phyloP scores from a whole-genome alignment of 2,329 filamentous ascomycete genomes.

The Neocucurbitaria cava region DNA sequence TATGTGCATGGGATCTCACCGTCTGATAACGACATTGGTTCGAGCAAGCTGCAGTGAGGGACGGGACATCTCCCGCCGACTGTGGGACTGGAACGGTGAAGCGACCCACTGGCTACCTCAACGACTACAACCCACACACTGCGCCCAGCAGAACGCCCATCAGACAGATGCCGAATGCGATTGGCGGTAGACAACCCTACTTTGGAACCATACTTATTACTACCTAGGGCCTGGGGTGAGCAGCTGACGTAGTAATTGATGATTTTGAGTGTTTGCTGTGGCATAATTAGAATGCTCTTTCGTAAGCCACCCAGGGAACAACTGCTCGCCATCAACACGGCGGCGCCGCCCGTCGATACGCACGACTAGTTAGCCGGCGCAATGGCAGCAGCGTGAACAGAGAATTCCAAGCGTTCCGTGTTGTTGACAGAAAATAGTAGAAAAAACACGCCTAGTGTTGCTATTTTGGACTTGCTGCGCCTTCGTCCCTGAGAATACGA shows the following conservation, averaged over 20 bases:
- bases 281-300: conserved; percentile 30
- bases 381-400: conserved; percentile 23
- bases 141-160: neutral
- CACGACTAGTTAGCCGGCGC: conserved; percentile 20
- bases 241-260: conserved; percentile 28
- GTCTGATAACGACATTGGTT: conserved; percentile 29
- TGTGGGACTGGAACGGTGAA: conserved; percentile 4
- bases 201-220: conserved; percentile 4
- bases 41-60: neutral
- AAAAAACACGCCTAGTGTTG: conserved; percentile 32
- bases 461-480: conserved; percentile 47
- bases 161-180: conserved; percentile 14
- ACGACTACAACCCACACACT: neutral
- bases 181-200: conserved; percentile 16
- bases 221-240: conserved; percentile 6
- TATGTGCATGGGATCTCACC: conserved; percentile 23
- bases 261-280: conserved; percentile 16
- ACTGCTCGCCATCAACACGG: conserved; percentile 17
- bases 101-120: too few relatives aligned
- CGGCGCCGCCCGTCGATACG: conserved; percentile 15
- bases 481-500: conserved; percentile 33
- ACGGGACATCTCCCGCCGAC: neutral
- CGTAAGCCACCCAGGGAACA: conserved; percentile 17
- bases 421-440: conserved; percentile 19
- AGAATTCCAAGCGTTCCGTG: conserved; percentile 20